Evolutionary conservation across 106 monocot genomes (phyloP), one percentile per base, ranked within the genome.

Genomic region (Platanthera guangdongensis): DNA sequence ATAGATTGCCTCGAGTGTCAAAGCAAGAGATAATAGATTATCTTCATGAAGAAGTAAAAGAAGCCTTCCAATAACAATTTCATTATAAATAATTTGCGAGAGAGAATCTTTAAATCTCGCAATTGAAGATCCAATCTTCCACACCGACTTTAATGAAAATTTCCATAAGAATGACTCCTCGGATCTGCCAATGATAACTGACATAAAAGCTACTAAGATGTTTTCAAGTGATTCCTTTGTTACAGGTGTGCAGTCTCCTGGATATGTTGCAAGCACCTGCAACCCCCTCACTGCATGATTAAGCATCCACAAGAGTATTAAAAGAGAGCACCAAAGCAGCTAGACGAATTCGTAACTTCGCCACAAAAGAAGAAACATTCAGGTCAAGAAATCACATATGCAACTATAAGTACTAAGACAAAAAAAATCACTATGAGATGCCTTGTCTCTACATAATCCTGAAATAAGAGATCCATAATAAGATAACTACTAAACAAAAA

Each of bases 221-320:
- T 94, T 78, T 72, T 86, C 76, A 83, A 78, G 87, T 67, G 64
- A 72, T 63, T 79, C 59, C 13, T 72, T 72, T 8, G 86, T 75
- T 64, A 88, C 60, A 70, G 88, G 87, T 52, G 87, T 83, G 53
- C 39, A 67, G 32, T 54, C 30, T 54, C 32, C 78, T 68, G 94
- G 86, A 85, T 92, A 99, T 54, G 89, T 94, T 83, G 89, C 92
- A 52, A 99, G 85, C 19, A 82, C 74, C 72, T 84, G 78, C 89
- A 99, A 80, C 47, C 87, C 91, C 78, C 85, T 94, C 22, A 85
- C 99, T 94, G 88, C 65, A 80, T 18, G 75, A 76, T 54, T 28
- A 19, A 78, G 21, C 39, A 80, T 11, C 68, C 59, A 25, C 13
- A 51, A 15, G 68, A 71, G 49, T 30, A 80, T 71, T 52, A 78